These are phyloP conservation scores for Neurospora sp. DNA, from an alignment of 495 filamentous ascomycete species.

Conservation along the genomic window DNA sequence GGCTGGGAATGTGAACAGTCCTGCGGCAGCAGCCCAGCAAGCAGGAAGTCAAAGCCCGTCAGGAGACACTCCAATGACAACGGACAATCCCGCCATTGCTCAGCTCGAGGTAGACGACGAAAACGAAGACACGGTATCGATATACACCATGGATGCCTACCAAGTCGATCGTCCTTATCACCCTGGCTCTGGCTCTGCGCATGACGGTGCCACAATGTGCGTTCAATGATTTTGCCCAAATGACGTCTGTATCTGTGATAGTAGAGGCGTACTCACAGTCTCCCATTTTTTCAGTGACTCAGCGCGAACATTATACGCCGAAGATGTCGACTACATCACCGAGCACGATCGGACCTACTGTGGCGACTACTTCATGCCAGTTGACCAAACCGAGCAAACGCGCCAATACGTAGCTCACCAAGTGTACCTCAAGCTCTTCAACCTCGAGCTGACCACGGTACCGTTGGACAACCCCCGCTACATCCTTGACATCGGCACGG, in stretches of 20 bases:
- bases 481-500: slow-evolving; percentile 62
- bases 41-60: background rate
- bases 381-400: slow-evolving; percentile 63
- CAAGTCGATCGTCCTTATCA: slow-evolving; percentile 17
- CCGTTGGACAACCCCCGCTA: slow-evolving; percentile 43
- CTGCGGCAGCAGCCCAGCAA: background rate
- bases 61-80: background rate
- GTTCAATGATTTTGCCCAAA: slow-evolving; percentile 5
- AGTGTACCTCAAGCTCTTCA: slow-evolving; percentile 51
- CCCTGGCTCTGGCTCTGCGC: background rate
- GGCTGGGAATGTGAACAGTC: background rate
- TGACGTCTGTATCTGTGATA: background rate
- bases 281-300: slow-evolving; percentile 26
- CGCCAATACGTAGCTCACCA: slow-evolving; percentile 59
- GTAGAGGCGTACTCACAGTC: slow-evolving; percentile 1
- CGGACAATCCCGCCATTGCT: background rate
- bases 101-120: slow-evolving; percentile 5
- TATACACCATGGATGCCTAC: slow-evolving; percentile 22
- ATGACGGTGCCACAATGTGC: slow-evolving; percentile 38
- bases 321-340: slow-evolving; percentile 42
- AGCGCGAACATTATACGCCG: slow-evolving; percentile 48
- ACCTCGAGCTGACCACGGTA: slow-evolving; percentile 48
- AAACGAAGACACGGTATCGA: slow-evolving; percentile 7
- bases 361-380: slow-evolving; percentile 63
- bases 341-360: slow-evolving; percentile 64